phyloP scores from a whole-genome alignment of 352 stramenopile genomes.

The Globisporangium yorkense region DNA sequence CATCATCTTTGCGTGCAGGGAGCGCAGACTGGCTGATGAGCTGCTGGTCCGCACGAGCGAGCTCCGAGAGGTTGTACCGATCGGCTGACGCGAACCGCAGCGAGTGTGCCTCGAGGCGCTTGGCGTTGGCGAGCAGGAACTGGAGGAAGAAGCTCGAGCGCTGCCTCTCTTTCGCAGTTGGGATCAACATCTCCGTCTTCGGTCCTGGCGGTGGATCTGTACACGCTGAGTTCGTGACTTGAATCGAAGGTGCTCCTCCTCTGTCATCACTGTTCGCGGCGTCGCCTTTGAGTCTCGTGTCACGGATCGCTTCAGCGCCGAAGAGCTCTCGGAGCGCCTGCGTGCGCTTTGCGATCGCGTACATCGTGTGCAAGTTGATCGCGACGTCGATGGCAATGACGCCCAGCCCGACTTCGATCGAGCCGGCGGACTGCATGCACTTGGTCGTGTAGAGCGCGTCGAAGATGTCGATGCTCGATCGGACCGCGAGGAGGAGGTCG shows the following conservation, averaged over 20 bases:
- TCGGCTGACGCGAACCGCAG: not conserved
- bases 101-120: not conserved
- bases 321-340: not conserved
- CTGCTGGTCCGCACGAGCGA: not conserved
- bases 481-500: not conserved
- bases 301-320: not conserved
- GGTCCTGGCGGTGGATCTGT: too few species aligned
- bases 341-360: not conserved
- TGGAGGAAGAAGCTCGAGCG: not conserved
- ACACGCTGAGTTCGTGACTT: too few species aligned
- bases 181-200: too few species aligned
- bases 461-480: slow-evolving; percentile 17
- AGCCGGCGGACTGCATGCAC: slow-evolving; percentile 4
- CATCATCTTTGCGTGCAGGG: not conserved
- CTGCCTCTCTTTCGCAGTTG: not conserved
- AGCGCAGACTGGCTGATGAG: not conserved
- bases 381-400: not conserved
- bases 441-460: slow-evolving; percentile 28
- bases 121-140: not conserved
- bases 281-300: not conserved
- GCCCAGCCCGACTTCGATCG: not conserved
- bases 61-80: not conserved
- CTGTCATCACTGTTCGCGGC: not conserved
- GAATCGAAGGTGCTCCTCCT: not conserved
- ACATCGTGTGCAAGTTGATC: not conserved